Base-by-base conservation (phyloP, 2,329 filamentous ascomycete genomes). In the Arthroderma sp. region DNA sequence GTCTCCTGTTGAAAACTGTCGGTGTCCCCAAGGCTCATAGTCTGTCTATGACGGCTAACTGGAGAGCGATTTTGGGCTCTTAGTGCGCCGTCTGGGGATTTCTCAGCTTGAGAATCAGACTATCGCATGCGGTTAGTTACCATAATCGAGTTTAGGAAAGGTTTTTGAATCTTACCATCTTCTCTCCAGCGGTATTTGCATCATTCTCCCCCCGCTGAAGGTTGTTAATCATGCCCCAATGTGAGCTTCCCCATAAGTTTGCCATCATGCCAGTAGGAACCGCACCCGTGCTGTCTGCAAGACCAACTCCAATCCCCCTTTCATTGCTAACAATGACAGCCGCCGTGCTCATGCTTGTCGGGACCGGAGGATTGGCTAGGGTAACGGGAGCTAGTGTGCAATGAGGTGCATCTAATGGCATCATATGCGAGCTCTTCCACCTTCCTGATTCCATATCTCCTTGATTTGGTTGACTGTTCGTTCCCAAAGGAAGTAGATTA, bases 191-290 rank as follows among this genome's bases (percentile, higher is more conserved):
- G 3, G 28, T 38, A 22, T 36, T 6, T 37, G 15, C 28, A 28
- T 51, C 8, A 48, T 43, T 30, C n/a, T 75, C 72, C 38, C 75
- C 73, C 15, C 69, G 65, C 53, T 74, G 75, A 32, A 82, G 60
- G 31, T 73, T 71, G 52, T 82, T 82, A 47, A 83, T 66, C 51
- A 77, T 75, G 9, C 77, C 77, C 85, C 87, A 94, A 39, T 87
- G 81, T 46, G 79, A 83, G 56, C 81, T 93, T 41, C 89, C 89
- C 89, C 89, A 96, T 45, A 93, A 75, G 59, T 96, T 96, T 30
- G 88, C 88, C 69, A 94, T 77, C 49, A 95, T 79, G 9, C 86
- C 86, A 41, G 83, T 84, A 1, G 88, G 86, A 64, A 94, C 78
- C 22, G 76, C 76, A 36, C 82, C 77, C n/a, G 73, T 73, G 39